These are phyloP conservation scores for Rhododendron mucronatum DNA, from an alignment of 148 eudicot genomes.

Conservation along the genomic window DNA sequence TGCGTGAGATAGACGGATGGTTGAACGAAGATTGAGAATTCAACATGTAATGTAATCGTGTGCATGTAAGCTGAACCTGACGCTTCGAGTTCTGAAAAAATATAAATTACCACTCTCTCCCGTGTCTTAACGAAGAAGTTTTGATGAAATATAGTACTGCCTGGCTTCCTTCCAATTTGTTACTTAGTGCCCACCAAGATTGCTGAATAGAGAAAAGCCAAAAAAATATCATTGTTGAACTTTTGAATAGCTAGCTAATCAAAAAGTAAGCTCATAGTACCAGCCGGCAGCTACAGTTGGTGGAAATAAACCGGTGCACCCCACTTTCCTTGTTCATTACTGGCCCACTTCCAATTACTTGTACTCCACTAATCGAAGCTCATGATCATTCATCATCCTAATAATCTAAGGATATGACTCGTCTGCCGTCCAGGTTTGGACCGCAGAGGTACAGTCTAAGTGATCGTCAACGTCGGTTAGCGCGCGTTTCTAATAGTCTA, in stretches of 20 bases:
- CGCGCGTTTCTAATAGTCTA: no score
- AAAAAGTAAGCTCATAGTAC: neutral
- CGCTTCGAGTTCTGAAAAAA: neutral
- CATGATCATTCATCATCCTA: neutral
- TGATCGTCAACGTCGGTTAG: no score
- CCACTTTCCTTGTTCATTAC: constrained; percentile 5
- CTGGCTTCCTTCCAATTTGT: neutral
- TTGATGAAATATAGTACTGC: neutral
- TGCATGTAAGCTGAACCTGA: neutral
- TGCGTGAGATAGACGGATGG: neutral
- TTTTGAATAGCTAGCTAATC: neutral
- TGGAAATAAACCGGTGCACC: constrained; percentile 9
- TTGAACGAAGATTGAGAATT: neutral
- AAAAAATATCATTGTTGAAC: neutral
- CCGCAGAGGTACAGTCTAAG: no score
- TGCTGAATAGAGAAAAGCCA: neutral
- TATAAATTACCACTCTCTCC: neutral
- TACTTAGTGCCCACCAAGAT: neutral
- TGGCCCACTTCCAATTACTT: neutral
- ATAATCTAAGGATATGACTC: neutral
- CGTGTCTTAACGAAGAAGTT: constrained; percentile 3
- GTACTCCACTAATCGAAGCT: neutral
- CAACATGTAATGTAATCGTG: neutral
- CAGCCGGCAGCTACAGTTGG: neutral
- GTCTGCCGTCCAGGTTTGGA: no score